Evolutionary conservation across 148 eudicot genomes (phyloP), one percentile per base, ranked within the genome.

Genomic region (Cornus kousa): DNA sequence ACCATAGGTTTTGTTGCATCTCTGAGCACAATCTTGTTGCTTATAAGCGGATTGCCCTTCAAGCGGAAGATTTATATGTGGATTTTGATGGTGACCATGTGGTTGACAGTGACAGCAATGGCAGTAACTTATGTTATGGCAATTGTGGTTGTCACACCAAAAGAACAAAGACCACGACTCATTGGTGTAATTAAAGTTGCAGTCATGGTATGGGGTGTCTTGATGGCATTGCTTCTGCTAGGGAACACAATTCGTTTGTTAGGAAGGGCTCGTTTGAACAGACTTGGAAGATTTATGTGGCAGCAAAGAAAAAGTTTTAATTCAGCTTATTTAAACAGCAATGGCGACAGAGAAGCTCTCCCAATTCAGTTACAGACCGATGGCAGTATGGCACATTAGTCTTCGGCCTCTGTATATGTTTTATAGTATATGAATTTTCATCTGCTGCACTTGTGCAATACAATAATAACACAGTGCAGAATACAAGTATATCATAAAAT

Each of bases 21-120:
- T 7, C 2, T 75, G 55, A 75, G 57, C 78, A 39, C 37, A 43
- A 75, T 65, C 9, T 14, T 39, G 37, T 24, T 75, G 55, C 78
- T 75, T 33, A 23, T 65, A 4, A 75, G 57, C 20, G 78, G 78
- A 22, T 14, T 75, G 66, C 33, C 20, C 3, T 39, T 64, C 17
- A 39, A 13, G 70, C 9, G 6, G 0, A 75, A 31, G 59, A 9
- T 2, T 37, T 17, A 24, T 0, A 4, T 40, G 23, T 65, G 57
- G 31, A 14, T 22, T 16, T n/a, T 65, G 10, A 20, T 23, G 12
- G 14, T 65, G 37, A 39, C 7, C 59, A 64, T 75, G 70, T 75
- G 69, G 78, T 23, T 75, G n/a, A 46, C 70, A 13, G 43, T 65
- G 4, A 64, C 78, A 22, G 16, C 70, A 11, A 75, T 16, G 11